Evolutionary conservation across 2,329 filamentous ascomycete species (phyloP), one percentile per base, ranked within the genome.

Genomic region (Fusarium sp.): DNA sequence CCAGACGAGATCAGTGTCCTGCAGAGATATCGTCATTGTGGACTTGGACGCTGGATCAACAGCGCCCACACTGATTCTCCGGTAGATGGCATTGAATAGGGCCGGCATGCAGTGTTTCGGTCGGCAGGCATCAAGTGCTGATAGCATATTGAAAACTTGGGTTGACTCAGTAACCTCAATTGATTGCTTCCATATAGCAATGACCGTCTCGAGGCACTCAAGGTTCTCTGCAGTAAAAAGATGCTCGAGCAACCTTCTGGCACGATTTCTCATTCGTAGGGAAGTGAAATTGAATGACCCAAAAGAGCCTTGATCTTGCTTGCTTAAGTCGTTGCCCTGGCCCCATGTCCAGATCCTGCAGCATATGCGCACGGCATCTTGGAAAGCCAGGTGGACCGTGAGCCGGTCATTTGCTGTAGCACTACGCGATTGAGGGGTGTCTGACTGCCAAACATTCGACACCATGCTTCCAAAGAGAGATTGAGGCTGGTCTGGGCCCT

Each of bases 261-360:
- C 93, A 35, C 95, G 88, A 73, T 97, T 97, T 55, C 94, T 89
- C 88, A 98, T 92, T 23, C 94, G 90, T 52, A 97, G 80, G 10
- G 94, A 97, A 3, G 94, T 97, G 79, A 97, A 97, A 66, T 87
- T 90, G 77, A 97, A 97, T 1, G 94, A 97, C 10, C 94, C 92
- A 7, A 85, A 85, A 17, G 91, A 95, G 30, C 86, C 84, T 1
- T 82, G 75, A 75, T 97, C 92, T 55, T 91, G 87, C 22, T 81
- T 79, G 9, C 77, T 78, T 19, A 84, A 81, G 72, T 90, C 89
- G 27, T 82, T 82, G 4, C 86, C 86, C 74, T 90, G 88, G 7
- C 92, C 93, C 95, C 96, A 99, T 1, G 92, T 92, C 96, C 96
- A 99, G 52, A 99, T 97, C 14, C 85, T 88, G 76, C 97, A 96